A percentile compares a stretch with the other conserved stretches of the same genome.
Evolutionary conservation across 441 rosid species (phyloP).

Genomic region (Erysimum pusillum): DNA sequence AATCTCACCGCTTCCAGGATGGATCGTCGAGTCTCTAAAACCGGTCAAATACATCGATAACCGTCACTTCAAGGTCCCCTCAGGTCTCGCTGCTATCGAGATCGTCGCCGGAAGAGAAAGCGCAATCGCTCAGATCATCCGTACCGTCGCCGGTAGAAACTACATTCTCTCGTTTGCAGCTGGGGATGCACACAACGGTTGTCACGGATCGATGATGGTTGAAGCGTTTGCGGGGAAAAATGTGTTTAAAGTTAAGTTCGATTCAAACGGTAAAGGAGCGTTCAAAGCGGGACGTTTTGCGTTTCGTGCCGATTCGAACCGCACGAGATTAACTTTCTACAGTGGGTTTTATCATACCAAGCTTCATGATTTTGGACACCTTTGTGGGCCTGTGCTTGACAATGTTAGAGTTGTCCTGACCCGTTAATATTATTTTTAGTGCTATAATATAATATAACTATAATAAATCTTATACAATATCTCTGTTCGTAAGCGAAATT

Average conservation of each 20-base stretch:
- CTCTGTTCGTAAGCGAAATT: not conserved
- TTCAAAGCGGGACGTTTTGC: conserved; percentile 49
- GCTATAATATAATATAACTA: not conserved
- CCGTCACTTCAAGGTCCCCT: conserved; percentile 60
- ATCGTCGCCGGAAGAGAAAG: conserved; percentile 71
- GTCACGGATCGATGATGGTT: conserved; percentile 71
- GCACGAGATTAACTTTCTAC: conserved; percentile 64
- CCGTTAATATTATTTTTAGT: not conserved
- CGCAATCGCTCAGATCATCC: conserved; percentile 65
- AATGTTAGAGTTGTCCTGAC: conserved; percentile 51
- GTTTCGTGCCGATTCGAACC: conserved; percentile 51
- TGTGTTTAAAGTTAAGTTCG: conserved; percentile 48
- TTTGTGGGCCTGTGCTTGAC: conserved; percentile 77
- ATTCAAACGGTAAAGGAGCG: conserved; percentile 55
- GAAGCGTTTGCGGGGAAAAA: conserved; percentile 59
- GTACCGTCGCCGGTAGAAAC: conserved; percentile 48
- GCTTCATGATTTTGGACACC: conserved; percentile 63
- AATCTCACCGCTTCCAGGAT: conserved; percentile 65
- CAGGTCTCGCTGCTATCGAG: conserved; percentile 58
- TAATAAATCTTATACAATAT: not conserved
- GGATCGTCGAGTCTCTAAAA: conserved; percentile 74
- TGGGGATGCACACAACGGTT: conserved; percentile 67
- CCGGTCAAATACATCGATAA: conserved; percentile 66
- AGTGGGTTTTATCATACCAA: conserved; percentile 69
- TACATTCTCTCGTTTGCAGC: conserved; percentile 57